phyloP scores from a whole-genome alignment of 2,329 filamentous ascomycete genomes.

The Pseudofabraea citricarpa region DNA sequence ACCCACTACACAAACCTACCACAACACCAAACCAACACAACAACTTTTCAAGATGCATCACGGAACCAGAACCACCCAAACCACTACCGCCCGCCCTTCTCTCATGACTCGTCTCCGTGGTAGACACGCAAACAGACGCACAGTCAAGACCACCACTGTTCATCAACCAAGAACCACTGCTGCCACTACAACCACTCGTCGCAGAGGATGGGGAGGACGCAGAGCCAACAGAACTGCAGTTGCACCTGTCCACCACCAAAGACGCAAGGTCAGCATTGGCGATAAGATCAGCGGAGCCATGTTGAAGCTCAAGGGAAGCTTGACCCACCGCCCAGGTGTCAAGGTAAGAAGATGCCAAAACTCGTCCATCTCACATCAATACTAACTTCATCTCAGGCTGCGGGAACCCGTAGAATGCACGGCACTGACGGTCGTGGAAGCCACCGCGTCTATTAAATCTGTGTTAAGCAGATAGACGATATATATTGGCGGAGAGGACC shows the following conservation, averaged over 20 bases:
- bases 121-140: constrained; percentile 27
- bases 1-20: neutral
- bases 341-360: constrained; percentile 49
- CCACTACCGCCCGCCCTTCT: constrained; percentile 39
- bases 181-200: constrained; percentile 22
- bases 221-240: constrained; percentile 36
- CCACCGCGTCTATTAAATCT: constrained; percentile 25
- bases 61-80: constrained; percentile 8
- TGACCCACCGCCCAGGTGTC: constrained; percentile 64
- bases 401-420: constrained; percentile 68
- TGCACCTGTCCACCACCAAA: constrained; percentile 54
- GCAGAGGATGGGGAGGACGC: constrained; percentile 17
- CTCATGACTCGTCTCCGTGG: constrained; percentile 50
- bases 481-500: no score
- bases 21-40: neutral
- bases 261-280: constrained; percentile 62
- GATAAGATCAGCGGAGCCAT: constrained; percentile 77
- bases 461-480: no score
- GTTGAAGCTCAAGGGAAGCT: constrained; percentile 64
- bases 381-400: constrained; percentile 45
- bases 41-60: neutral
- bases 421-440: constrained; percentile 66
- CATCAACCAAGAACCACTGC: constrained; percentile 11
- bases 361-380: neutral
- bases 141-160: constrained; percentile 24